Evolutionary conservation across 2,329 filamentous ascomycete genomes (phyloP).

Genomic region (Fusarium chuoi): DNA sequence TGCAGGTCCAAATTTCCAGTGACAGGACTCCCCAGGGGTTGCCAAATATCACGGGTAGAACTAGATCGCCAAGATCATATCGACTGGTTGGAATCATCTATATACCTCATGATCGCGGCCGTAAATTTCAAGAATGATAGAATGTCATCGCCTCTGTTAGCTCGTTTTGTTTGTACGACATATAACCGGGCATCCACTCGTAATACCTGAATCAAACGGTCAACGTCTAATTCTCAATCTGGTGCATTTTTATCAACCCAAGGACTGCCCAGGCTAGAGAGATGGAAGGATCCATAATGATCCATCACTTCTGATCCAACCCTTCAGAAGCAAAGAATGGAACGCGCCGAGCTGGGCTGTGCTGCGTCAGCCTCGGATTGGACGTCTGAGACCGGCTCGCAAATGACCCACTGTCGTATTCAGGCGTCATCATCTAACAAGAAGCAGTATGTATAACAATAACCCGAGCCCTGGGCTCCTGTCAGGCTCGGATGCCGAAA

Average conservation of each 20-base stretch:
- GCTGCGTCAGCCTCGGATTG: conserved; percentile 35
- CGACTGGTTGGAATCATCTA: not conserved
- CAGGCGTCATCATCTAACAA: conserved; percentile 23
- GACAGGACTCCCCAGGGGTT: conserved; percentile 20
- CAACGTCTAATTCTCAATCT: not conserved
- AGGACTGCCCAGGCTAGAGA: not conserved
- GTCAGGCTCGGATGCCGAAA: not conserved
- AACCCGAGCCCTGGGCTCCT: not conserved
- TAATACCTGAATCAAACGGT: not conserved
- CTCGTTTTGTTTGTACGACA: not conserved
- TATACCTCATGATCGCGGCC: not conserved
- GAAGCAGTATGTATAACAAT: not conserved
- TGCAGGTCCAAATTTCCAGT: conserved; percentile 46
- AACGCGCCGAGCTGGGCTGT: conserved; percentile 24
- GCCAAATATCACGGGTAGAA: conserved; percentile 6
- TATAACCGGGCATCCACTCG: no score
- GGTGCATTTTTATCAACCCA: not conserved
- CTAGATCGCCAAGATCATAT: not conserved
- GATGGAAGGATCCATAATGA: conserved; percentile 7
- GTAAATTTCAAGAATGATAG: not conserved
- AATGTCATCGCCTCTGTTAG: not conserved
- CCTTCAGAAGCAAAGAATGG: conserved; percentile 30
- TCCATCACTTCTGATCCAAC: conserved; percentile 31
- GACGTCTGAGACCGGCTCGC: conserved; percentile 11
- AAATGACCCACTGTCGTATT: conserved; percentile 28